Evolutionary conservation across 2,329 filamentous ascomycete genomes (phyloP), one percentile per base, ranked within the genome.

Genomic region (Chaetomiaceae sp.): DNA sequence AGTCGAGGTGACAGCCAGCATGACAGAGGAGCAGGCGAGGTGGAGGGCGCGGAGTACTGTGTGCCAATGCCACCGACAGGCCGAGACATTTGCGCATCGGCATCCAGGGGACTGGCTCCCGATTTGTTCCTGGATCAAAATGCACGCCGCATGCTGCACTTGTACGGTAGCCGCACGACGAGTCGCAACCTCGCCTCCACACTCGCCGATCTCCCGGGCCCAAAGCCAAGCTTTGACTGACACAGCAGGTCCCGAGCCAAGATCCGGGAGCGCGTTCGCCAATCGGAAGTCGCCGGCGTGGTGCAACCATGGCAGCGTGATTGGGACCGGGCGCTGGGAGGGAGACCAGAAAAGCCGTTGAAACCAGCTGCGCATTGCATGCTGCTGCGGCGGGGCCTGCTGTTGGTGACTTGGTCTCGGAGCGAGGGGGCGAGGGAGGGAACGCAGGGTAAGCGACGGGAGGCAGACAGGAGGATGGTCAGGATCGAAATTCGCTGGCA

Each of bases 171-270:
- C n/a, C n/a, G n/a, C n/a, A n/a, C n/a, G n/a, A n/a, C n/a, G n/a
- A n/a, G n/a, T n/a, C n/a, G n/a, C n/a, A n/a, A n/a, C 34, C 34
- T 41, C 38, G 44, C 10, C 39, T 42, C 34, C 39, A 14, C 37
- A 33, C 10, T 33, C 27, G 46, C 39, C 41, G 46, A 48, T 45
- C 42, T 49, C 47, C 37, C 32, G 45, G 38, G n/a, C 14, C 12
- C n/a, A 11, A 27, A 37, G 18, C 38, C 15, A 42, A 47, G 33
- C 5, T 24, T n/a, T n/a, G n/a, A n/a, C n/a, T n/a, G n/a, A n/a
- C n/a, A n/a, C n/a, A n/a, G n/a, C n/a, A n/a, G n/a, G n/a, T n/a
- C 14, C 19, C 15, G n/a, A 22, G 20, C 30, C 36, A 27, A 42
- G 33, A 18, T 9, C 30, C 17, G 22, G 22, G 9, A 7, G 12